phyloP scores from a whole-genome alignment of 208 protist genomes.

The Acanthamoeba castellanii region DNA sequence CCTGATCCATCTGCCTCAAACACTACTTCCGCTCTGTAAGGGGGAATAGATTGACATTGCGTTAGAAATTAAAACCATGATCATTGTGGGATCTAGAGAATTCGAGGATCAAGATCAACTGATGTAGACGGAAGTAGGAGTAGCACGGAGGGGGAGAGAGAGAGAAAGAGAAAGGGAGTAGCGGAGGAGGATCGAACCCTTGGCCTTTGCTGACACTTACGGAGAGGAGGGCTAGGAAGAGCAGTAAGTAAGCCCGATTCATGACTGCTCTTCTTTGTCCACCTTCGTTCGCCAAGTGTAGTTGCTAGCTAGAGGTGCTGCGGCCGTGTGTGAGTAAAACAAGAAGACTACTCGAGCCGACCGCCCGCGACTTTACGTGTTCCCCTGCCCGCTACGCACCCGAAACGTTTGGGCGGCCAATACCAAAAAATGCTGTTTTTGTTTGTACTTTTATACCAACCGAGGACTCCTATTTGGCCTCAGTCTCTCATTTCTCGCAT shows the following conservation, averaged over 20 bases:
- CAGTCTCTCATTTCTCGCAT: neutral
- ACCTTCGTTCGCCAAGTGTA: neutral
- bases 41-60: neutral
- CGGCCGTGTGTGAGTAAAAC: slow-evolving; percentile 61
- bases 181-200: neutral
- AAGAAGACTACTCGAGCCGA: neutral
- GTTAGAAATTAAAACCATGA: too few relatives aligned
- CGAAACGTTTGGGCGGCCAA: neutral
- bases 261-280: slow-evolving; percentile 45
- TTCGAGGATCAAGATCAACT: neutral
- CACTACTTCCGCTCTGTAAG: slow-evolving; percentile 57
- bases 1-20: slow-evolving; percentile 61
- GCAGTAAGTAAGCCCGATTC: slow-evolving; percentile 58
- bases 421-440: neutral
- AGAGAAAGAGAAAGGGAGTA: neutral
- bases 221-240: slow-evolving; percentile 64
- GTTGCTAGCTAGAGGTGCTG: slow-evolving; percentile 33
- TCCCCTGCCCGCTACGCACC: neutral
- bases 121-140: neutral
- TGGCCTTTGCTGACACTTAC: slow-evolving; percentile 12
- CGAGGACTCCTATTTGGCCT: neutral
- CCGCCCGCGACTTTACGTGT: neutral
- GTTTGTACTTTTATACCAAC: neutral
- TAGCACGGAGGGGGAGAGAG: neutral
- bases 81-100: neutral